Conservation (phyloP, 2,329 filamentous ascomycete genomes). For the Aspergillus ruber region DNA sequence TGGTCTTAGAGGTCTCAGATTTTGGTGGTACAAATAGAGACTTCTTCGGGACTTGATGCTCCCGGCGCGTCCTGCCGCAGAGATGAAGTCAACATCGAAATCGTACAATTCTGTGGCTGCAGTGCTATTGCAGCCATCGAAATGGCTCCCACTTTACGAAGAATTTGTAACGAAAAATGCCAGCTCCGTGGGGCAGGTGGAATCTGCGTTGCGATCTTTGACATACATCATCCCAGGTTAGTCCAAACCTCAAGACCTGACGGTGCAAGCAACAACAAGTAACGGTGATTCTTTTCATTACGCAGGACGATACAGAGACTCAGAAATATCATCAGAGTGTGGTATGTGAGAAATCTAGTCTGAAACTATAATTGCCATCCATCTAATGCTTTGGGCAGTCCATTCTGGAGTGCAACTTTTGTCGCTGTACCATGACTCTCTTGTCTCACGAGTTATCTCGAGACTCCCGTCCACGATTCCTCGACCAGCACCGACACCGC, state of each 20-base stretch:
- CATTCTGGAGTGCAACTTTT: slow-evolving; percentile 85
- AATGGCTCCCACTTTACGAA: slow-evolving; percentile 36
- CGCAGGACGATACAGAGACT: slow-evolving; percentile 54
- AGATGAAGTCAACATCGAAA: slow-evolving; percentile 8
- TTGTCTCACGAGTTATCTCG: slow-evolving; percentile 63
- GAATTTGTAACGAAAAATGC: slow-evolving; percentile 95
- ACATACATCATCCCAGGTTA: slow-evolving; percentile 88
- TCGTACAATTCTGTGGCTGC: slow-evolving; percentile 22
- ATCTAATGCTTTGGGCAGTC: slow-evolving; percentile 41
- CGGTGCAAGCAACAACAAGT: background rate
- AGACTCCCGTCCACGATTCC: slow-evolving; percentile 49
- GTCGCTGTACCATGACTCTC: slow-evolving; percentile 84
- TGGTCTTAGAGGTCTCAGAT: background rate
- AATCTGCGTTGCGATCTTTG: slow-evolving; percentile 82
- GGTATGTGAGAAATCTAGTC: slow-evolving; percentile 37
- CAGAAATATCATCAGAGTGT: slow-evolving; percentile 90
- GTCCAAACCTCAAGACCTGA: background rate
- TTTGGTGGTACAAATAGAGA: background rate
- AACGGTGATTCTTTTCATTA: background rate
- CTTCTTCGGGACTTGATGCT: background rate
- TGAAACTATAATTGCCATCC: slow-evolving; percentile 10
- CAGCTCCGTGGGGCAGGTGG: slow-evolving; percentile 87
- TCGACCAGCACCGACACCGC: slow-evolving; percentile 48
- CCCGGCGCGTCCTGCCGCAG: background rate
- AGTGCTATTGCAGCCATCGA: slow-evolving; percentile 30